A percentile compares a stretch with the other conserved stretches of the same genome.
phyloP scores from a whole-genome alignment of 2,329 filamentous ascomycete genomes.

The Rhynchosporium agropyri region DNA sequence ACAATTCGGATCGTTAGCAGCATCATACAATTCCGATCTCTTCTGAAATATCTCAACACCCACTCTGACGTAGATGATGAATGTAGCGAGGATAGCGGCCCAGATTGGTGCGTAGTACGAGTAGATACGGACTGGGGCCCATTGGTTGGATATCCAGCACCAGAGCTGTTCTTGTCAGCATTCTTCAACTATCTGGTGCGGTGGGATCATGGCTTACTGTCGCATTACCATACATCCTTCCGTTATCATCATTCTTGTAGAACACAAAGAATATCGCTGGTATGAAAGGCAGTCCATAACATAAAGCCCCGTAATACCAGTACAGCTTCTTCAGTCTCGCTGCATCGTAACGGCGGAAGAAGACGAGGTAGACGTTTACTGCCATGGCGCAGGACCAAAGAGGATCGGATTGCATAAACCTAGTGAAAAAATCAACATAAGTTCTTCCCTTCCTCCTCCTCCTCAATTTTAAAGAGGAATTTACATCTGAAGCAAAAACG shows the following conservation, averaged over 20 bases:
- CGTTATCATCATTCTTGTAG: constrained; percentile 44
- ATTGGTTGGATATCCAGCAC: constrained; percentile 74
- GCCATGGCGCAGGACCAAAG: constrained; percentile 63
- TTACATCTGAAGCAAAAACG: constrained; percentile 77
- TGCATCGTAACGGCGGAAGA: constrained; percentile 57
- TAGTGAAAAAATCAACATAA: constrained; percentile 58
- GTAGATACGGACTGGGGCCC: constrained; percentile 72
- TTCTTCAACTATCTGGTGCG: background rate
- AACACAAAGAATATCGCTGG: constrained; percentile 58
- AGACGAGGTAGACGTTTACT: constrained; percentile 62
- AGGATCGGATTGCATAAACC: constrained; percentile 55
- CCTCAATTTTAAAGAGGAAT: constrained; percentile 45
- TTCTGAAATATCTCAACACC: constrained; percentile 69
- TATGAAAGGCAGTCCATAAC: constrained; percentile 59
- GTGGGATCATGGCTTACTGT: constrained; percentile 31
- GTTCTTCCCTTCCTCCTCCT: background rate
- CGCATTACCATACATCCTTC: constrained; percentile 45
- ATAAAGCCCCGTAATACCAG: constrained; percentile 55
- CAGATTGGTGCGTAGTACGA: constrained; percentile 75
- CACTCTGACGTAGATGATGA: constrained; percentile 66
- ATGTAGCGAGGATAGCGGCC: constrained; percentile 62
- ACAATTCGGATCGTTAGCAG: constrained; percentile 27
- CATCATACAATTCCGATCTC: constrained; percentile 59
- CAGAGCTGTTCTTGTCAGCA: constrained; percentile 58
- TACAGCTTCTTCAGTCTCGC: constrained; percentile 54